Base-by-base conservation (phyloP, 495 filamentous ascomycete species). In the Rhypophila decipiens region DNA sequence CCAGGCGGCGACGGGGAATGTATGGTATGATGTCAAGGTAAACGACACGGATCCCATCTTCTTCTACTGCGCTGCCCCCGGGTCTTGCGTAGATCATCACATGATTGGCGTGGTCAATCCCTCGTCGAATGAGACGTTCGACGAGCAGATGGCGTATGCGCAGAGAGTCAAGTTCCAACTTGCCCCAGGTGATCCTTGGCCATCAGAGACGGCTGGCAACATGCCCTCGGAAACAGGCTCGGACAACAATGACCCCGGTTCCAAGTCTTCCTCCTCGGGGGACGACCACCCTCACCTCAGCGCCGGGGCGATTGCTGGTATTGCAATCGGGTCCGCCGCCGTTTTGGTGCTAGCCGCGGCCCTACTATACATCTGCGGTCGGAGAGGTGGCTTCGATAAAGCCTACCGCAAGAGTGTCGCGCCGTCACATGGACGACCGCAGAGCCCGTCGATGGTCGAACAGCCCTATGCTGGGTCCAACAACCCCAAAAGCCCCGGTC, bases 11-110 rank as follows among this genome's bases (percentile, higher is more conserved):
- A 46, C 59, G 7, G 44, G 51, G 36, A 54, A 71, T 39, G 70
- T 72, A 44, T 53, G 66, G 20, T 83, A 66, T 62, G 60, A 61
- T 35, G 44, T 82, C 12, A 59, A 52, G 5, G 65, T 85, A 54
- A 83, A 82, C 53, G 68, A 74, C 57, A 82, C 78, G 1, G 52
- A 68, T 4, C 77, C 80, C 3, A 70, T 81, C 24, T 83, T 80
- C 58, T 82, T 71, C 64, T 85, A 85, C 62, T 84, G 79, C 61
- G 60, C 65, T 1, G 75, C 77, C 2, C 67, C 71, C 35, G 48
- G 39, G 0, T 71, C 67, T 1, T 75, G 72, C 37, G 55, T 56
- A n/a, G 20, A 60, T 11, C 47, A 64, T 18, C 55, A 63, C 3
- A 76, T 76, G 70, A 61, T 76, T 13, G 74, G 73, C 4, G 74